Conservation (phyloP, 2,329 filamentous ascomycete genomes). For the Hymenoscyphus scutula region DNA sequence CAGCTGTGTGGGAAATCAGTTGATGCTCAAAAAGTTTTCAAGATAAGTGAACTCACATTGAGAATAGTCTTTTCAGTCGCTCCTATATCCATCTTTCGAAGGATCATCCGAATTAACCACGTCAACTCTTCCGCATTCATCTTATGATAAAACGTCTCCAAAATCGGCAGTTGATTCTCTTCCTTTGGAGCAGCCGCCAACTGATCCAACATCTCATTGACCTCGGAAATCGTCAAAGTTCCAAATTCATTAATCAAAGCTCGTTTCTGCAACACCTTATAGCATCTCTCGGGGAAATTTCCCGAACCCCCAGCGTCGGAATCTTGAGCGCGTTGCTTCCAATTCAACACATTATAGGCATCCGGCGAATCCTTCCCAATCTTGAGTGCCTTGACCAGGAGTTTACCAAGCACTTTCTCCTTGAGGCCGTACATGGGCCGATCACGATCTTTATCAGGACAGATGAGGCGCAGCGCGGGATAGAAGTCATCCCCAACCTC, state of each 20-base stretch:
- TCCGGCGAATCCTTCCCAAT: constrained; percentile 90
- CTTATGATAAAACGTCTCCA: constrained; percentile 78
- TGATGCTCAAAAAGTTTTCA: background rate
- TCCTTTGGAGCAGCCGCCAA: constrained; percentile 75
- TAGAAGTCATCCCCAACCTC: constrained; percentile 93
- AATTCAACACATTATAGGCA: constrained; percentile 79
- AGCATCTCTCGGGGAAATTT: constrained; percentile 89
- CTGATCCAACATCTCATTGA: constrained; percentile 80
- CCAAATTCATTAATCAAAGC: constrained; percentile 72
- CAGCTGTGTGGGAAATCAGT: constrained; percentile 55
- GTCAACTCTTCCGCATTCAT: constrained; percentile 94
- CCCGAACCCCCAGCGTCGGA: constrained; percentile 67
- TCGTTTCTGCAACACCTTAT: constrained; percentile 80
- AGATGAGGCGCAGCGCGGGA: constrained; percentile 84
- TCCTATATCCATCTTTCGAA: constrained; percentile 71
- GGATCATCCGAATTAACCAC: constrained; percentile 92
- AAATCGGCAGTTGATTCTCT: constrained; percentile 77
- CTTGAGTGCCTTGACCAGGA: constrained; percentile 89
- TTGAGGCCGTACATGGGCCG: constrained; percentile 92
- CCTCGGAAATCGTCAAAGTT: constrained; percentile 81
- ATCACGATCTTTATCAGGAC: constrained; percentile 90
- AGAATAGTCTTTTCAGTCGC: constrained; percentile 89
- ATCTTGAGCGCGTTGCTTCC: constrained; percentile 81
- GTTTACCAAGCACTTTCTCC: constrained; percentile 83
- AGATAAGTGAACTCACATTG: constrained; percentile 44